phyloP scores from a whole-genome alignment of 1,284 basidiomycete genomes.

The Fomitopsis palustris region DNA sequence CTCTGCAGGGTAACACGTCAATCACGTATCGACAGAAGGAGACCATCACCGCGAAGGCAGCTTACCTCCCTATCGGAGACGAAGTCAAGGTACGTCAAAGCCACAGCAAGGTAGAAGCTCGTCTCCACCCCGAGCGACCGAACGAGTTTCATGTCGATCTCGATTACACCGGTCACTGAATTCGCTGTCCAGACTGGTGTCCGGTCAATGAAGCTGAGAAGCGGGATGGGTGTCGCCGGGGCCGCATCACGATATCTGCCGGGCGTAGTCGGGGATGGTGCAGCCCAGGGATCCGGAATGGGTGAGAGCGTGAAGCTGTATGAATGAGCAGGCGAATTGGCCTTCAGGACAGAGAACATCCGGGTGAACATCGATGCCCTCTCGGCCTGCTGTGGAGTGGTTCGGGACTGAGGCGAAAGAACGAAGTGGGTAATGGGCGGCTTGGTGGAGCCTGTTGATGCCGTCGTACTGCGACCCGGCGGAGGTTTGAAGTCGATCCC shows the following conservation, averaged over 20 bases:
- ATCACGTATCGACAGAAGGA: not conserved
- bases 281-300: slow-evolving; percentile 27
- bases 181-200: slow-evolving; percentile 62
- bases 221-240: slow-evolving; percentile 34
- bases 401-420: slow-evolving; percentile 50
- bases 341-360: slow-evolving; percentile 53
- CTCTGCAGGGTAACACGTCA: not conserved
- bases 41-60: not conserved
- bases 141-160: slow-evolving; percentile 56
- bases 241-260: slow-evolving; percentile 22
- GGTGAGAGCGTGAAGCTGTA: slow-evolving; percentile 63
- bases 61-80: slow-evolving; percentile 71
- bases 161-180: slow-evolving; percentile 56
- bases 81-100: slow-evolving; percentile 72
- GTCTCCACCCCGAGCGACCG: slow-evolving; percentile 64
- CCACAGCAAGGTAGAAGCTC: slow-evolving; percentile 73
- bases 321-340: slow-evolving; percentile 53
- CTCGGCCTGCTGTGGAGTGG: slow-evolving; percentile 31
- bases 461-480: not conserved
- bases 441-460: not conserved
- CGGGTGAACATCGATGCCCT: slow-evolving; percentile 50
- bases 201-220: slow-evolving; percentile 66
- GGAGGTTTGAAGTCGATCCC: slow-evolving; percentile 18
- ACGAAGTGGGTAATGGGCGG: slow-evolving; percentile 57
- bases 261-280: slow-evolving; percentile 12